These are phyloP conservation scores for Phyllosticta ampelicida DNA, from an alignment of 2,329 filamentous ascomycete species.

Conservation along the genomic window DNA sequence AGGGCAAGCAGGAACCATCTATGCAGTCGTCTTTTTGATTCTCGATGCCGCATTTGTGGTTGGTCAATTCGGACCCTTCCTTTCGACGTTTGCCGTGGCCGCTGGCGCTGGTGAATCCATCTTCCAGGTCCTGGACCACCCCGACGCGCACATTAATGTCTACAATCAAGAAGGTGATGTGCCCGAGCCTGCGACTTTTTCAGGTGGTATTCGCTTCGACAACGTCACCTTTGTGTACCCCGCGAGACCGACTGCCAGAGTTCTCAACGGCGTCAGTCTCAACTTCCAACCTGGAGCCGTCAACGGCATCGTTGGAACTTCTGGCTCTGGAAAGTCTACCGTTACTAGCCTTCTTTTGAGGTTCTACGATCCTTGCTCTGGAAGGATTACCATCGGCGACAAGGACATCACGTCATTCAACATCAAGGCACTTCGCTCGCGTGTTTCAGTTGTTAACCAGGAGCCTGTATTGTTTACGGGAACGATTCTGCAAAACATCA, in stretches of 20 bases:
- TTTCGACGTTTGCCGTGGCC: constrained; percentile 46
- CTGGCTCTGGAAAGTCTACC: constrained; percentile 36
- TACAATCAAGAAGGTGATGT: constrained; percentile 22
- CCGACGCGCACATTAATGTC: constrained; percentile 28
- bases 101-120: constrained; percentile 40
- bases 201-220: constrained; percentile 31
- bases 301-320: constrained; percentile 36
- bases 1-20: constrained; percentile 40
- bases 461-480: constrained; percentile 24
- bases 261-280: constrained; percentile 29
- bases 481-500: constrained; percentile 28
- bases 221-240: constrained; percentile 36
- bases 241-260: constrained; percentile 30
- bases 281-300: constrained; percentile 29
- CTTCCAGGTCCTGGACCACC: constrained; percentile 33
- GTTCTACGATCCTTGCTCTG: constrained; percentile 26
- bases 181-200: constrained; percentile 15
- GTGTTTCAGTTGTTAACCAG: constrained; percentile 25
- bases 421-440: constrained; percentile 21
- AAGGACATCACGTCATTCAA: constrained; percentile 21
- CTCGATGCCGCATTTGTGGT: constrained; percentile 54
- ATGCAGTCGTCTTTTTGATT: constrained; percentile 54
- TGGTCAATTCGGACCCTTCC: constrained; percentile 51
- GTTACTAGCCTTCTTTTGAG: constrained; percentile 33
- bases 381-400: constrained; percentile 25